Percentiles rank a stretch among this genome's conserved stretches.
Conservation (phyloP, 768 basidiomycete genomes). For the Leccinum pellstonianum region DNA sequence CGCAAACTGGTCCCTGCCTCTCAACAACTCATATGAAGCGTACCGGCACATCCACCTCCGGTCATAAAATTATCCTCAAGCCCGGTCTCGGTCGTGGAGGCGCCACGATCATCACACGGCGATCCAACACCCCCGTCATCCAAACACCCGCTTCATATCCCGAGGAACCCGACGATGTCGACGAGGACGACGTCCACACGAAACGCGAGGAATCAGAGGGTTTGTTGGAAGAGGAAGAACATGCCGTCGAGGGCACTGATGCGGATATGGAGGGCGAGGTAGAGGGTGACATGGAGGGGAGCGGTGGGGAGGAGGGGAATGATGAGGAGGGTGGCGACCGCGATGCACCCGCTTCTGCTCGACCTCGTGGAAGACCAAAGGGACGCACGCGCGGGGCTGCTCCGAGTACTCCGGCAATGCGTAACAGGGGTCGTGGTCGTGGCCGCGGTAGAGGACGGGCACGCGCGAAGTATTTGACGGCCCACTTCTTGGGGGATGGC, state of each 20-base stretch:
- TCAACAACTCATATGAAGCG: constrained; percentile 23
- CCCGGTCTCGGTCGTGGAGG: constrained; percentile 34
- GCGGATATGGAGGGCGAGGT: constrained; percentile 27
- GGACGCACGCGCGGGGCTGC: constrained; percentile 37
- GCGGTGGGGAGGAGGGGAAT: constrained; percentile 30
- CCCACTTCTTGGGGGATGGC: constrained; percentile 19
- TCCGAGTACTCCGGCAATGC: constrained; percentile 30
- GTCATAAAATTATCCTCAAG: constrained; percentile 42
- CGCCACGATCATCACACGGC: constrained; percentile 26
- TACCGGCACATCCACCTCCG: constrained; percentile 17
- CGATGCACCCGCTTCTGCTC: constrained; percentile 31
- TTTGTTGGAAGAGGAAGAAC: constrained; percentile 33
- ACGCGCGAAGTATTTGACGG: constrained; percentile 33
- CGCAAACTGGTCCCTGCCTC: background rate
- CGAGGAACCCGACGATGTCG: constrained; percentile 23
- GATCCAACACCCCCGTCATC: constrained; percentile 22
- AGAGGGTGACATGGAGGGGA: constrained; percentile 33
- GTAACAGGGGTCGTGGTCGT: constrained; percentile 35
- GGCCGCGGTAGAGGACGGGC: constrained; percentile 44
- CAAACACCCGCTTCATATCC: constrained; percentile 19
- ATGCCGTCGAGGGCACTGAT: constrained; percentile 24
- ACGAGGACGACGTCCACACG: constrained; percentile 27
- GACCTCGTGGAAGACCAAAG: constrained; percentile 39
- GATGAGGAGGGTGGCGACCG: constrained; percentile 37
- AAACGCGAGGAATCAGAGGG: constrained; percentile 34